Evolutionary conservation across 2,329 filamentous ascomycete species (phyloP), one percentile per base, ranked within the genome.

Genomic region (Fusarium fujikuroi): DNA sequence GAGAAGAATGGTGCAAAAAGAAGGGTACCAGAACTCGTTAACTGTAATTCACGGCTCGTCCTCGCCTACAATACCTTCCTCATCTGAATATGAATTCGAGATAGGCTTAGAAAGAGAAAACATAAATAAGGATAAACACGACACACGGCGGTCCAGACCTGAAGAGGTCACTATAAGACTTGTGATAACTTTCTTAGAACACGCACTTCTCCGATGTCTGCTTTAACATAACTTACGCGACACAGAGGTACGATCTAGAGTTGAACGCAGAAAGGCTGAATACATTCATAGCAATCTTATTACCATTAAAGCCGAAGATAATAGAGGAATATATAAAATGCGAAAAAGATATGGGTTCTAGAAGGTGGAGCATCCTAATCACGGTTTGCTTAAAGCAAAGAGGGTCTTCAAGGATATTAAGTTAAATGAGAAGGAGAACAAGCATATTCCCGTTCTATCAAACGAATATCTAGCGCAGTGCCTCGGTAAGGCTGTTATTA

Each of bases 381-480:
- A n/a, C 23, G 54, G 42, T 58, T 23, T 58, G 40, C 40, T 58
- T 10, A 30, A 58, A 46, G 54, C 54, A 32, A 58, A 58, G n/a
- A 46, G 42, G 40, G 42, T 46, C 40, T 58, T 58, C 42, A 47
- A 46, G 32, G 40, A 58, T 28, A 46, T 47, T 19, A 12, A 44
- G 19, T 58, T 47, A 10, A 32, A 58, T 7, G 42, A 32, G 30
- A 47, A 58, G 54, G 40, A 34, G 42, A 37, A 46, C 9, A 46
- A 47, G 40, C 30, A 58, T 58, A 15, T 58, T 32, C 54, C 54
- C 4, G 30, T 46, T 9, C 39, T 58, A 5, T 58, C 42, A 58
- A 58, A 58, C 40, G 28, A 58, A 46, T 46, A 58, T 46, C 42
- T 58, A 46, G 54, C 42, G 30, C 54, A 58, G 54, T 58, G 40